These are phyloP conservation scores for Flueggea neowawraea DNA, from an alignment of 441 rosid species.

Conservation along the genomic window DNA sequence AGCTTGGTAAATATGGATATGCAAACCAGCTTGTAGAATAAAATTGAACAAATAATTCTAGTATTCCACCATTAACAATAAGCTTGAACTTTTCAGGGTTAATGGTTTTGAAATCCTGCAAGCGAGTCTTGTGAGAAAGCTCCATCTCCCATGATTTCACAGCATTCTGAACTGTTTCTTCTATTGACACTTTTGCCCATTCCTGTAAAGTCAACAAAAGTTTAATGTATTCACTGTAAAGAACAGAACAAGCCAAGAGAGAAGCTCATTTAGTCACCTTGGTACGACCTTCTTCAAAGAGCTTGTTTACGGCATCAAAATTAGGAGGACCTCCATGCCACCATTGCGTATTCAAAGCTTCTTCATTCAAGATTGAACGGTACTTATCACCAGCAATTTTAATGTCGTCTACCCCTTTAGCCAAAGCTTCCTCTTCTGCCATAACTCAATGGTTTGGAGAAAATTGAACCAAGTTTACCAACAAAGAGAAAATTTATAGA, in stretches of 20 bases:
- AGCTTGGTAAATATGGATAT: too few species aligned
- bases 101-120: conserved; percentile 64
- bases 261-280: neutral
- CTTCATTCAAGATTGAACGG: conserved; percentile 21
- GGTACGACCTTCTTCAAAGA: conserved; percentile 61
- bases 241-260: neutral
- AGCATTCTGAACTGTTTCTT: conserved; percentile 76
- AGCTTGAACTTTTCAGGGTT: conserved; percentile 70
- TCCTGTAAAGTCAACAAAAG: conserved; percentile 27
- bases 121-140: conserved; percentile 64
- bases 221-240: neutral
- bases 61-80: conserved; percentile 57
- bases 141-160: conserved; percentile 91
- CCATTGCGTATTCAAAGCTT: conserved; percentile 42
- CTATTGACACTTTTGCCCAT: conserved; percentile 74
- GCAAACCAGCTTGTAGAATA: too few species aligned
- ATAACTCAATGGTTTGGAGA: too few species aligned
- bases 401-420: too few species aligned
- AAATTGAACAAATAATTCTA: neutral
- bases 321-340: conserved; percentile 64
- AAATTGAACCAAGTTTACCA: too few species aligned
- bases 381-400: too few species aligned
- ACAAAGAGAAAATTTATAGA: too few species aligned
- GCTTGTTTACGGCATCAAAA: conserved; percentile 50
- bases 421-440: too few species aligned